Conservation (phyloP, 1,284 basidiomycete genomes). For the Sporisorium iseilematis-ciliati region DNA sequence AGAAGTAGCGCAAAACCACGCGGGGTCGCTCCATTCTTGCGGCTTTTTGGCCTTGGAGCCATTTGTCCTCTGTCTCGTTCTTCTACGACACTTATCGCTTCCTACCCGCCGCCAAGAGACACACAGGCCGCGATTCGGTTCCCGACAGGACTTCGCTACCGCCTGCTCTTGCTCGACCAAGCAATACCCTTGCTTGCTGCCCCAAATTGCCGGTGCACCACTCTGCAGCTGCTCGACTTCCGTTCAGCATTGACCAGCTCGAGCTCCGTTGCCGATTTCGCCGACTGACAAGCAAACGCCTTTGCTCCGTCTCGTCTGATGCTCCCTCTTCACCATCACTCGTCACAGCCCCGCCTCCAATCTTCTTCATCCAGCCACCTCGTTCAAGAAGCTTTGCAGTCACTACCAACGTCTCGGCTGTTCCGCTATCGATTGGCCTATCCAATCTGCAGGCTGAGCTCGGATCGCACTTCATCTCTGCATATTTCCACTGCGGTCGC, state of each 20-base stretch:
- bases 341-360: neutral
- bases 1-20: constrained; percentile 3
- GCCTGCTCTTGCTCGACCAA: too few species aligned
- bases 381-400: neutral
- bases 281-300: neutral
- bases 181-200: too few species aligned
- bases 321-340: neutral
- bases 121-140: too few species aligned
- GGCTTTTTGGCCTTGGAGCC: constrained; percentile 20
- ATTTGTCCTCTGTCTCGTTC: neutral
- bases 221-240: constrained; percentile 1
- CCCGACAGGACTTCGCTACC: too few species aligned
- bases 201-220: neutral
- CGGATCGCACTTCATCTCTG: neutral
- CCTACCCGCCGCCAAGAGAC: neutral
- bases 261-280: neutral
- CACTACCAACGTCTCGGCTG: neutral
- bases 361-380: neutral
- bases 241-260: neutral
- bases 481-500: neutral
- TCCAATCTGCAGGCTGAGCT: neutral
- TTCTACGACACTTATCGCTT: constrained; percentile 5
- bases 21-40: constrained; percentile 8
- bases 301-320: neutral
- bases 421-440: constrained; percentile 2